phyloP scores from a whole-genome alignment of 805 yeast genomes.

The Teunomyces gatunensis region DNA sequence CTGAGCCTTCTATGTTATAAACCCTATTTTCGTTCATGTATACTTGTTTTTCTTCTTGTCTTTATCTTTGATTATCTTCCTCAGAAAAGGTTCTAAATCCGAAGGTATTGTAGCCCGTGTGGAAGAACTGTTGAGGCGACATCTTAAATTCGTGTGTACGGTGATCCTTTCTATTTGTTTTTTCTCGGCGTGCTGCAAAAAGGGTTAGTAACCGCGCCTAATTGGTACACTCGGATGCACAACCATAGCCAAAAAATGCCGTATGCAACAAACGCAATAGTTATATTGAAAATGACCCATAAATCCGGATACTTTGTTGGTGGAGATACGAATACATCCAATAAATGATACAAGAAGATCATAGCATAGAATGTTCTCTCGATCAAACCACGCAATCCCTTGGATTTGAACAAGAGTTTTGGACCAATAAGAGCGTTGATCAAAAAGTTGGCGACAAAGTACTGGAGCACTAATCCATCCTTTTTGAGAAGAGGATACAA shows the following conservation, averaged over 20 bases:
- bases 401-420: slow-evolving; percentile 12
- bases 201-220: too few relatives aligned
- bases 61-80: too few relatives aligned
- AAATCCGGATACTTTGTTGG: slow-evolving; percentile 74
- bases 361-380: slow-evolving; percentile 35
- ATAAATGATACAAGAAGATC: slow-evolving; percentile 48
- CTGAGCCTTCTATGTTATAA: too few relatives aligned
- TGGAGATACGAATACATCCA: slow-evolving; percentile 52
- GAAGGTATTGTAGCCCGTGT: too few relatives aligned
- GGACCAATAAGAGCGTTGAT: slow-evolving; percentile 77
- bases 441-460: slow-evolving; percentile 54
- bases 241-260: slow-evolving; percentile 80
- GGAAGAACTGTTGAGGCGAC: too few relatives aligned
- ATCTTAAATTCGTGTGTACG: too few relatives aligned
- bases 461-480: slow-evolving; percentile 75
- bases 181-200: too few relatives aligned
- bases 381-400: slow-evolving; percentile 24
- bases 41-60: too few relatives aligned
- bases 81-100: too few relatives aligned
- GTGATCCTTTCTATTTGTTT: too few relatives aligned
- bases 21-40: too few relatives aligned
- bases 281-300: slow-evolving; percentile 76
- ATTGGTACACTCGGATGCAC: slow-evolving; percentile 43
- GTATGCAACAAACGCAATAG: slow-evolving; percentile 75
- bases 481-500: slow-evolving; percentile 81